A percentile compares a stretch with the other conserved stretches of the same genome.
Conservation (phyloP, 164 flowering plant species). For the Nymphaea colorata region DNA sequence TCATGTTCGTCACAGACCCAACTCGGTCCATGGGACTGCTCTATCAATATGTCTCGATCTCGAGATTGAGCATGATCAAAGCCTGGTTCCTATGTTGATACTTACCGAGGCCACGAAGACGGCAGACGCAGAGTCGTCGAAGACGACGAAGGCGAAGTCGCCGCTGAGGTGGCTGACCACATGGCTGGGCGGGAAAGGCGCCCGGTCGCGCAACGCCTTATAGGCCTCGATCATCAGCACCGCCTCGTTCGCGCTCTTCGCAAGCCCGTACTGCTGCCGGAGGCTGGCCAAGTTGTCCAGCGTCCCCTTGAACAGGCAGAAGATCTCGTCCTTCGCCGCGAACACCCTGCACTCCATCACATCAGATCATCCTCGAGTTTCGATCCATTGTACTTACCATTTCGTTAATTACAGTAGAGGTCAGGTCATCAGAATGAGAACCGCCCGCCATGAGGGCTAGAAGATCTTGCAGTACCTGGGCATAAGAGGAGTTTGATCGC, state of each 20-base stretch:
- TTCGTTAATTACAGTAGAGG: too few species aligned
- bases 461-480: conserved; percentile 45
- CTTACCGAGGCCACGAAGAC: conserved; percentile 66
- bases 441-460: too few species aligned
- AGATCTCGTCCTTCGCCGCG: conserved; percentile 80
- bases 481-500: conserved; percentile 34
- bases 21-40: too few species aligned
- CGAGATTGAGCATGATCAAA: too few species aligned
- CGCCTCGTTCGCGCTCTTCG: conserved; percentile 77
- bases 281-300: conserved; percentile 75
- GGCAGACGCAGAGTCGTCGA: conserved; percentile 46
- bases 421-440: too few species aligned
- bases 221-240: conserved; percentile 84
- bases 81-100: neutral
- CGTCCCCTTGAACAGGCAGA: conserved; percentile 93
- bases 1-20: too few species aligned
- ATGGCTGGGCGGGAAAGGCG: conserved; percentile 90
- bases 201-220: conserved; percentile 86
- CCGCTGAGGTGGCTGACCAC: conserved; percentile 80
- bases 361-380: too few species aligned
- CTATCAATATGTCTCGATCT: too few species aligned
- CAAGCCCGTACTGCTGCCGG: conserved; percentile 85
- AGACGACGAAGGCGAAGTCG: conserved; percentile 69
- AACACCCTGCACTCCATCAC: conserved; percentile 39
- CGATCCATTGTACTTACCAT: too few species aligned